Evolutionary conservation across 495 filamentous ascomycete species (phyloP), one percentile per base, ranked within the genome.

Genomic region (Cladorrhinum samala): DNA sequence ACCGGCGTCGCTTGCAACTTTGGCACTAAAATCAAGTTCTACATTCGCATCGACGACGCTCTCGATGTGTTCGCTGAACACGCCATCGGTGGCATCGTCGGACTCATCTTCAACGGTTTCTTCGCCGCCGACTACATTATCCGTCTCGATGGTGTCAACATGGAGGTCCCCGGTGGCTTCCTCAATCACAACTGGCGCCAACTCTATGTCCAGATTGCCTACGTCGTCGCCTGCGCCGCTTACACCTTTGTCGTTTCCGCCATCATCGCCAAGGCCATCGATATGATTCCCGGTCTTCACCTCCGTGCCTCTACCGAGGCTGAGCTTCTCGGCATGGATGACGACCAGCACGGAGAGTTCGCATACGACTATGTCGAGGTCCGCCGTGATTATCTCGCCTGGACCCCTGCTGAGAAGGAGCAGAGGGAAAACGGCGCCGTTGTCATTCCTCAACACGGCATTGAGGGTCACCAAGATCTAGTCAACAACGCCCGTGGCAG

Each of bases 351-450:
- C 30, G 93, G 93, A 65, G 93, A 98, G 71, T 98, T 98, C 65
- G 94, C 93, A 6, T 98, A 98, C 75, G 93, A 98, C 71, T 98
- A 98, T 69, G 93, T 98, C 60, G 93, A 98, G 77, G 93, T 98
- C 55, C 85, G 93, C 52, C 83, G 93, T 54, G 93, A 98, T 68
- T 98, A 96, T 76, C 82, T 96, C 14, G 93, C 93, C 42, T 98
- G 93, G 93, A 96, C 89, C 3, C 92, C 93, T 0, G 87, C 89
- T 52, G 88, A 88, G 68, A 83, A 87, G 30, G 84, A 85, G 57
- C 74, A 71, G 27, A 78, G 78, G 44, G 80, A 84, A 39, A 78
- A 84, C 61, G 73, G 85, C 55, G 80, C 86, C 54, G 77, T 83
- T 1, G 76, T 83, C 49, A 74, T 80, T 16, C 83, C 89, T 16